Evolutionary conservation across 129 eudicot species (phyloP), one percentile per base, ranked within the genome.

Genomic region (Logfia minima): DNA sequence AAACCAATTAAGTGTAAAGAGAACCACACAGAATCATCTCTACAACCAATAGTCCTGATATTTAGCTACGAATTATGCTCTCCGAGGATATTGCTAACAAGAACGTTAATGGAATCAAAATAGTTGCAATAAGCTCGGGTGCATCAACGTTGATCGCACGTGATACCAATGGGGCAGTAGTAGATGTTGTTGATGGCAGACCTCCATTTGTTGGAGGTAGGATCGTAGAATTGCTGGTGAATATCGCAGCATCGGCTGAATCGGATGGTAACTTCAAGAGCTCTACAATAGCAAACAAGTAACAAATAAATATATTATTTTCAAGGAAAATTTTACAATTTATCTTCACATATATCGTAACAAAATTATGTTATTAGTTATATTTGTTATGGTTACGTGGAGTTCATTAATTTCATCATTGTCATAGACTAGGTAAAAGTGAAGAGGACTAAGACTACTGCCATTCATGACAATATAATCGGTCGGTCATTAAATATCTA

Each of bases 171-270:
- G 69, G 19, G 41, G 71, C 5, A 8, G 43, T 32, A 0, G 71
- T 39, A 9, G 81, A 1, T 3, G 77, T 37, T 0, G 82, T 63
- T 39, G 85, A 51, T 14, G 79, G 68, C 52, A 10, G 14, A 14
- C 55, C 62, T 35, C 82, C 75, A 0, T 74, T 17, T 6, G 74
- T 26, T 13, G 77, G 72, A 70, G 81, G 29, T 28, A 64, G 22
- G 26, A 65, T 55, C 5, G 75, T 65, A 4, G 75, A 56, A 55
- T 77, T 82, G 56, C 35, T 66, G 6, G 48, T 65, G 70, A 82
- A 82, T 22, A 82, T 77, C 1, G 75, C 79, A 9, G 82, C 82
- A 65, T 82, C 85, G 2, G 85, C 75, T 16, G 85, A 82, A 48
- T 65, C 26, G 31, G 82, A 2, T 11, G 85, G 82, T 68, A 82